These are phyloP conservation scores for Candida dendrica DNA, from an alignment of 805 yeast genomes.

Conservation along the genomic window DNA sequence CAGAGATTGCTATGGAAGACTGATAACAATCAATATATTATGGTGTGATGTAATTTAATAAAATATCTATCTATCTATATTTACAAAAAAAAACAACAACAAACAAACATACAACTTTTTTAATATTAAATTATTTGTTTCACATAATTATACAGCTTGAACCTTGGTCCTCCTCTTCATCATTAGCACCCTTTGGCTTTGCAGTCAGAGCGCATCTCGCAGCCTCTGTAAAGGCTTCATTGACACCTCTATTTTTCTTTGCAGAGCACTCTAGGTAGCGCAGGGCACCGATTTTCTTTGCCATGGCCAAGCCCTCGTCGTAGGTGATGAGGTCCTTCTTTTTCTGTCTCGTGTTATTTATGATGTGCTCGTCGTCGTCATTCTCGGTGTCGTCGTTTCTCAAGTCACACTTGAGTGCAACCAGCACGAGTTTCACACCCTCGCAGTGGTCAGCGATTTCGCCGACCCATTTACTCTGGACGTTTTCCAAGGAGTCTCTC, in stretches of 20 bases:
- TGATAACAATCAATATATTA: no score
- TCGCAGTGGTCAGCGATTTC: constrained; percentile 96
- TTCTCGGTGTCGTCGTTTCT: constrained; percentile 59
- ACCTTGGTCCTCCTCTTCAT: constrained; percentile 28
- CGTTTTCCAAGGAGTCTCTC: constrained; percentile 89
- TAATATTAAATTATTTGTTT: constrained; percentile 2
- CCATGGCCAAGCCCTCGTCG: constrained; percentile 90
- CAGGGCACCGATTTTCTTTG: constrained; percentile 88
- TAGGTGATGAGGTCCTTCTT: constrained; percentile 61
- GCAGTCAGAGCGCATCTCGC: constrained; percentile 94
- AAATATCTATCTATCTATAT: neutral
- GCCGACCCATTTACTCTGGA: constrained; percentile 93
- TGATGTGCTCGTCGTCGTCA: constrained; percentile 22
- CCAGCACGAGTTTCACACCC: constrained; percentile 88
- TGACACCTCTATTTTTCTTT: constrained; percentile 94
- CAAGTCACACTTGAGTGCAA: constrained; percentile 91
- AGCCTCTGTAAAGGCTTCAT: constrained; percentile 97
- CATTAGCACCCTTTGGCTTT: constrained; percentile 67
- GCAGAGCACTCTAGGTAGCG: constrained; percentile 96
- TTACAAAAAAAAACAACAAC: neutral
- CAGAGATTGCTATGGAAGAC: constrained; percentile 12
- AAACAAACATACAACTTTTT: neutral
- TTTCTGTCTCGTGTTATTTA: constrained; percentile 3
- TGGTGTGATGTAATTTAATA: no score
- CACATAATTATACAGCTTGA: constrained; percentile 35